Conservation (phyloP, 2,329 filamentous ascomycete species). For the Huntiella savannae region DNA sequence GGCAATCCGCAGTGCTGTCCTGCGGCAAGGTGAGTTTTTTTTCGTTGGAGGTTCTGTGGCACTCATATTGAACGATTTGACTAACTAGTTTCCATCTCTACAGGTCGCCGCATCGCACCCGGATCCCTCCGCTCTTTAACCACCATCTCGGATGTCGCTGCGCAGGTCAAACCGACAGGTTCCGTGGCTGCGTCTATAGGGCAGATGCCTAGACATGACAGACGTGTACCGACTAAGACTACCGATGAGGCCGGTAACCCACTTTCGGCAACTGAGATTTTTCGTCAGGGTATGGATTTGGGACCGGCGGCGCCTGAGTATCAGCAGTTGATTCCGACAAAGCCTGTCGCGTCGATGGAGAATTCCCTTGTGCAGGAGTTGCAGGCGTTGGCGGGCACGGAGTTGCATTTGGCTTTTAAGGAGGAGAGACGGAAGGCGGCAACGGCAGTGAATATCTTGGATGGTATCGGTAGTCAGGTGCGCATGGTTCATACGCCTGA, state of each 20-base stretch:
- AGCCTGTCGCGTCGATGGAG: conserved; percentile 9
- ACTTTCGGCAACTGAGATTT: not conserved
- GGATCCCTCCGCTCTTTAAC: conserved; percentile 5
- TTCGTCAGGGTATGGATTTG: conserved; percentile 2
- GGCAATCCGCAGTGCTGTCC: conserved; percentile 35
- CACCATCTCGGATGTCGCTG: not conserved
- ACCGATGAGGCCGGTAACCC: not conserved
- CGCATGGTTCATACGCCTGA: conserved; percentile 43
- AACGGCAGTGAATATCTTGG: not conserved
- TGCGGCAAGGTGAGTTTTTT: conserved; percentile 32
- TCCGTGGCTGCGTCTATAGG: not conserved
- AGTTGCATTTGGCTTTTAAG: conserved; percentile 5
- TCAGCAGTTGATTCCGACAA: conserved; percentile 7
- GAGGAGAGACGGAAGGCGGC: not conserved
- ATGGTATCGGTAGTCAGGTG: conserved; percentile 24
- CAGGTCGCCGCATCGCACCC: conserved; percentile 6
- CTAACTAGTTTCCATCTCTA: not conserved
- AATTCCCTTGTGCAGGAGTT: conserved; percentile 10
- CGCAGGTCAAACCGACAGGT: not conserved
- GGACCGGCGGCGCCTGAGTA: not conserved
- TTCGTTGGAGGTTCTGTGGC: not conserved
- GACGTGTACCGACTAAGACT: not conserved
- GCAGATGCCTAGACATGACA: not conserved
- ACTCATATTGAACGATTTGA: not conserved
- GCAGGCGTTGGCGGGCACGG: conserved; percentile 6